Conservation (phyloP, 2,329 filamentous ascomycete genomes). For the Penicillium polonicum region DNA sequence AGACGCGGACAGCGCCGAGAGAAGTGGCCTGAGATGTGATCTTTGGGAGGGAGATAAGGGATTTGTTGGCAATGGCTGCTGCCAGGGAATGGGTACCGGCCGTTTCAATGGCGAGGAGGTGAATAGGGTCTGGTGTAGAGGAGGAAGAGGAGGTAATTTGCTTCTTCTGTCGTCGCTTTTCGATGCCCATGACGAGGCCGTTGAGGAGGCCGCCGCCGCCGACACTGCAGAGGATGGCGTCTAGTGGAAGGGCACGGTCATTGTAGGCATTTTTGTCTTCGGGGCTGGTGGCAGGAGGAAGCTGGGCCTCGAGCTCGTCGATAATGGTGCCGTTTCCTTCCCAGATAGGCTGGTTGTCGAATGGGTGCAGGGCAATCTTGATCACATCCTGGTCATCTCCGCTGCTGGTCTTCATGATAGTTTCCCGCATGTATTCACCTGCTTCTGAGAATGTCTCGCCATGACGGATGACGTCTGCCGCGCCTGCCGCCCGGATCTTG, state of each 20-base stretch:
- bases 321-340: conserved; percentile 47
- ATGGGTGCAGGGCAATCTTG: conserved; percentile 46
- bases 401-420: conserved; percentile 40
- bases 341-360: conserved; percentile 48
- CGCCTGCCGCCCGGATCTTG: conserved; percentile 68
- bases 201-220: conserved; percentile 79
- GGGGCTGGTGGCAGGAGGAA: conserved; percentile 36
- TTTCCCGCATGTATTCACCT: conserved; percentile 62
- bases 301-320: conserved; percentile 45
- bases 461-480: conserved; percentile 62
- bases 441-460: conserved; percentile 70
- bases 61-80: conserved; percentile 54
- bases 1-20: conserved; percentile 71
- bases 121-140: conserved; percentile 34
- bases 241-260: conserved; percentile 48
- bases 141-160: conserved; percentile 12
- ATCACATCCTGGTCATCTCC: conserved; percentile 31
- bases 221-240: conserved; percentile 73
- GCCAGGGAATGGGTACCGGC: conserved; percentile 68
- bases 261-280: conserved; percentile 31
- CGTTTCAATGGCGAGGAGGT: conserved; percentile 74
- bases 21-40: conserved; percentile 76
- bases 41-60: conserved; percentile 62
- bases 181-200: conserved; percentile 70
- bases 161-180: conserved; percentile 46